Percentiles rank a stretch among this genome's conserved stretches.
Conservation (phyloP, 169 alveolate genomes). For the Cryptosporidium muris region DNA sequence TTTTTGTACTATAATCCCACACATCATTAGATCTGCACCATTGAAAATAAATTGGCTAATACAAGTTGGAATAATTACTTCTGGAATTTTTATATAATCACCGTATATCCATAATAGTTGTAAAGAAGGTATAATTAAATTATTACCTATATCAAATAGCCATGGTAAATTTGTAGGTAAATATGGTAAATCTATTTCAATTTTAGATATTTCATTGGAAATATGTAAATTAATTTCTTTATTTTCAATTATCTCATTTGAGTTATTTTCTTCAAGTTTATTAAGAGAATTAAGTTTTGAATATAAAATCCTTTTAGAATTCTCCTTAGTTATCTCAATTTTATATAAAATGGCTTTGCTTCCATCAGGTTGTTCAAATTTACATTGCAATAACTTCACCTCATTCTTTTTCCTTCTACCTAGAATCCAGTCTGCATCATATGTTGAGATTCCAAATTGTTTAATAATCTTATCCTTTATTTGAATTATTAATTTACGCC, state of each 20-base stretch:
- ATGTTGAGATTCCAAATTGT: constrained; percentile 13
- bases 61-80: constrained; percentile 4
- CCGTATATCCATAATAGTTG: constrained; percentile 54
- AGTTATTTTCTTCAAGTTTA: not conserved
- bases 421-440: constrained; percentile 5
- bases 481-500: constrained; percentile 30
- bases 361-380: constrained; percentile 8
- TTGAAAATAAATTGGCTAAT: constrained; percentile 38
- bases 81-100: constrained; percentile 7
- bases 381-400: constrained; percentile 6
- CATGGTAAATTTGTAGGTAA: constrained; percentile 35
- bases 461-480: constrained; percentile 15
- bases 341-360: constrained; percentile 38
- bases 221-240: not conserved
- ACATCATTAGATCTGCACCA: constrained; percentile 66
- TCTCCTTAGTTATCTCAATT: constrained; percentile 5
- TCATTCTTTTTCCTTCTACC: constrained; percentile 58
- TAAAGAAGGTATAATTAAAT: constrained; percentile 30
- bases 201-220: not conserved
- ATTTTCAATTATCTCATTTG: not conserved
- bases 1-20: constrained; percentile 20
- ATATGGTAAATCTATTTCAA: not conserved
- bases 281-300: not conserved
- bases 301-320: constrained; percentile 1
- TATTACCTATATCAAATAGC: constrained; percentile 21